Conservation (phyloP, 441 rosid species). For the Populus trichocarpa region DNA sequence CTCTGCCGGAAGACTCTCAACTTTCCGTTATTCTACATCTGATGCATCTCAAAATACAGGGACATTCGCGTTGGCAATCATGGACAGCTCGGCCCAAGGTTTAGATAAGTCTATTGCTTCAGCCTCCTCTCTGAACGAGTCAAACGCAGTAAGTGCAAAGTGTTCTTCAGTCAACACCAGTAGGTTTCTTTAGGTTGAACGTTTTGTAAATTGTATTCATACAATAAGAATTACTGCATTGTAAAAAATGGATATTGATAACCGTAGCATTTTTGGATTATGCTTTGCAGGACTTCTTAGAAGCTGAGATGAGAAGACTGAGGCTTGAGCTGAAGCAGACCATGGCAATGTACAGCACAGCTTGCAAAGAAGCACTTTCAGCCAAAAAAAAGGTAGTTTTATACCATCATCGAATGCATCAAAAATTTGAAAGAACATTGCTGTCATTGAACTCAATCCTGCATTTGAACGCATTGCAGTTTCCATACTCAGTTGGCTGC, state of each 20-base stretch:
- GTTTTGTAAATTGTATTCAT: background rate
- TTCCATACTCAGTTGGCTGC: background rate
- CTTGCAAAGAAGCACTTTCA: slow-evolving; percentile 80
- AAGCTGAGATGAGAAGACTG: slow-evolving; percentile 82
- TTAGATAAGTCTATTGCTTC: slow-evolving; percentile 31
- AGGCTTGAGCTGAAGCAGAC: slow-evolving; percentile 85
- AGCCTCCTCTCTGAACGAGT: slow-evolving; percentile 27
- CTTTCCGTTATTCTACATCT: slow-evolving; percentile 23
- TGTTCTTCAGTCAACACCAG: background rate
- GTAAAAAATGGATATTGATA: background rate
- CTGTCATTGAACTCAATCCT: background rate
- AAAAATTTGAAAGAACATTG: background rate
- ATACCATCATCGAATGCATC: background rate
- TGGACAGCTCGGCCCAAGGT: slow-evolving; percentile 38
- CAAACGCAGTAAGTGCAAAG: slow-evolving; percentile 40
- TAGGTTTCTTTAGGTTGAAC: background rate
- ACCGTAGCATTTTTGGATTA: slow-evolving; percentile 3
- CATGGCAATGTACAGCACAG: slow-evolving; percentile 79
- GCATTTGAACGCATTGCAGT: background rate
- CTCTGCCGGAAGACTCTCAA: slow-evolving; percentile 24
- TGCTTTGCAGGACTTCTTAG: slow-evolving; percentile 53
- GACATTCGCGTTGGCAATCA: slow-evolving; percentile 26
- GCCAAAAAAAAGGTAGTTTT: slow-evolving; percentile 61
- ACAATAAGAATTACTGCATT: background rate
- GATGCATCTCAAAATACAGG: slow-evolving; percentile 33